Percentiles rank a stretch among this genome's conserved stretches.
These are phyloP conservation scores for Pestalotiopsis sp. DNA, from an alignment of 2,329 filamentous ascomycete genomes.

Conservation along the genomic window DNA sequence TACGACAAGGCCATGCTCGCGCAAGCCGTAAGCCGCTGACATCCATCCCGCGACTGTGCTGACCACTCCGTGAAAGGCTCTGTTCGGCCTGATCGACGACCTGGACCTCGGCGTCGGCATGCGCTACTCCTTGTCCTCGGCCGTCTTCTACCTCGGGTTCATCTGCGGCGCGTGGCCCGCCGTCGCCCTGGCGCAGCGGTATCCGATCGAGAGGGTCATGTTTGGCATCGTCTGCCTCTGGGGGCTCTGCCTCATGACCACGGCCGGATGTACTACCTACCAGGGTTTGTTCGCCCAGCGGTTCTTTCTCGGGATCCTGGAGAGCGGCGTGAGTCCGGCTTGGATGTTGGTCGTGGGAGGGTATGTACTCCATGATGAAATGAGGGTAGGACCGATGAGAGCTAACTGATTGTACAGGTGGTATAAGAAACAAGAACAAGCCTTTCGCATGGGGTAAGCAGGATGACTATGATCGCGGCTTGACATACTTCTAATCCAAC, in stretches of 20 bases:
- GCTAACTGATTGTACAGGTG: not conserved
- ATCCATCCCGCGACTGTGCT: too few relatives aligned
- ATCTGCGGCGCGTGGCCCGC: constrained; percentile 33
- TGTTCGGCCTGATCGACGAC: constrained; percentile 33
- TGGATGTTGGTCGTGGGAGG: constrained; percentile 2
- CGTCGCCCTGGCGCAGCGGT: constrained; percentile 31
- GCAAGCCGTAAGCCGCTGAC: constrained; percentile 22
- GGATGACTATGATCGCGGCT: not conserved
- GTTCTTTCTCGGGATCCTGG: constrained; percentile 40
- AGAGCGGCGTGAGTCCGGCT: constrained; percentile 29
- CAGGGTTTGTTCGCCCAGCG: constrained; percentile 34
- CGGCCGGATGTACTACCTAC: constrained; percentile 34
- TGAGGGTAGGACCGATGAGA: not conserved
- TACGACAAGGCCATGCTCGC: constrained; percentile 27
- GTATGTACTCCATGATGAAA: not conserved
- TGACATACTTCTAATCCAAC: not conserved
- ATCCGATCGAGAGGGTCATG: constrained; percentile 30
- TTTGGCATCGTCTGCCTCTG: constrained; percentile 32
- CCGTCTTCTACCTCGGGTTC: constrained; percentile 37
- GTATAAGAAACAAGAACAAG: constrained; percentile 6
- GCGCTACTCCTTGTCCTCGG: constrained; percentile 33
- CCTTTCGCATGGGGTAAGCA: not conserved
- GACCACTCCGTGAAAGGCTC: constrained; percentile 11
- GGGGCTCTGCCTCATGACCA: constrained; percentile 33
- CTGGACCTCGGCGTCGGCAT: constrained; percentile 28